Conservation (phyloP, 768 basidiomycete species). For the Melanogaster broomeanus region DNA sequence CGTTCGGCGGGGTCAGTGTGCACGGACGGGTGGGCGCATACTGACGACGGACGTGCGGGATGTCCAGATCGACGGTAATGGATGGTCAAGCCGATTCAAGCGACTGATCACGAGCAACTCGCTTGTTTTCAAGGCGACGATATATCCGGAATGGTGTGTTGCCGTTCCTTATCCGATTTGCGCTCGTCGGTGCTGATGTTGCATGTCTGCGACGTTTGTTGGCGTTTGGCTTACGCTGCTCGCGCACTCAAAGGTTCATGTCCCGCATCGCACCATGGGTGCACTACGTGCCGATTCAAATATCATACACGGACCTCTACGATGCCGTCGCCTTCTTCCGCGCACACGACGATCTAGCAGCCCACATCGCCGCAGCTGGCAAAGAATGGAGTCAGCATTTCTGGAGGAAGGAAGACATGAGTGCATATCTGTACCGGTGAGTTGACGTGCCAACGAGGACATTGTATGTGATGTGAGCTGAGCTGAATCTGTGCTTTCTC, state of each 20-base stretch:
- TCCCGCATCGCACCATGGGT: constrained; percentile 68
- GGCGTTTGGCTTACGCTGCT: neutral
- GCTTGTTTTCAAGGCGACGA: constrained; percentile 66
- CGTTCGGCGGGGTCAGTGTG: too few species aligned
- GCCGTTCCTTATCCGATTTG: neutral
- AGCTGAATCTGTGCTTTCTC: too few species aligned
- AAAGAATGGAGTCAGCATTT: constrained; percentile 55
- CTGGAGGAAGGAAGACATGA: constrained; percentile 64
- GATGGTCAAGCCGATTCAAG: constrained; percentile 73
- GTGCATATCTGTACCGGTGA: constrained; percentile 59
- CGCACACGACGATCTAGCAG: constrained; percentile 60
- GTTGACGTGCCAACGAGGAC: neutral
- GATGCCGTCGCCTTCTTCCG: constrained; percentile 76
- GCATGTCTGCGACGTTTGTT: neutral
- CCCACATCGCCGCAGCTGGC: constrained; percentile 57
- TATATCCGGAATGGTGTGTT: constrained; percentile 72
- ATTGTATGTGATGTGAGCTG: neutral
- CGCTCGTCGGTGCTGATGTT: neutral
- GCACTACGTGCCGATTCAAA: constrained; percentile 70
- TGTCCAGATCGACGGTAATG: constrained; percentile 60
- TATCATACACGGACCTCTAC: constrained; percentile 67
- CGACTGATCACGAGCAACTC: constrained; percentile 62
- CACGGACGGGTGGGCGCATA: neutral
- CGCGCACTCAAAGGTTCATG: constrained; percentile 43
- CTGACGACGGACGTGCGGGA: neutral